phyloP scores from a whole-genome alignment of 2,329 filamentous ascomycete genomes.

The Monosporascus sp. region DNA sequence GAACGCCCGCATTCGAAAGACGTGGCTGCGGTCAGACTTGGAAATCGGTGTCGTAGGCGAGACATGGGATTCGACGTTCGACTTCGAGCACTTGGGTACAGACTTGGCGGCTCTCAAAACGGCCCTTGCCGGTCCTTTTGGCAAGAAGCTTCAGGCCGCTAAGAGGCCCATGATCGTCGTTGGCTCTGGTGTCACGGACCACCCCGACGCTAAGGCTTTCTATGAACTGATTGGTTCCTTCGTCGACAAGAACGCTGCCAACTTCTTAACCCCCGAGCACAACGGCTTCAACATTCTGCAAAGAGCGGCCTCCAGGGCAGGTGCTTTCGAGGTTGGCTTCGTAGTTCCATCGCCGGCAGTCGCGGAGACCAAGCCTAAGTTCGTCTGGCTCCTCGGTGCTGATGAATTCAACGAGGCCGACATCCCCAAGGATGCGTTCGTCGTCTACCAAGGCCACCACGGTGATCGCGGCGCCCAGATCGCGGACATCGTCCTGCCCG shows the following conservation, averaged over 20 bases:
- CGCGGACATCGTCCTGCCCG: conserved; percentile 89
- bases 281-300: conserved; percentile 97
- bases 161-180: conserved; percentile 96
- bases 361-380: conserved; percentile 83
- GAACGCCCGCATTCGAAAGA: conserved; percentile 95
- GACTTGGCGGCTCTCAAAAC: conserved; percentile 78
- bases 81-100: conserved; percentile 83
- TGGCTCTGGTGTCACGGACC: conserved; percentile 87
- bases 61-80: conserved; percentile 89
- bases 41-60: conserved; percentile 90
- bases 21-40: conserved; percentile 92
- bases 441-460: conserved; percentile 97
- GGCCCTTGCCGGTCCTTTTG: conserved; percentile 79
- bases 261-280: conserved; percentile 87
- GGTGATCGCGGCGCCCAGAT: conserved; percentile 90
- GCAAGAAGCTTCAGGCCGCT: conserved; percentile 83
- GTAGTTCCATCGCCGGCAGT: conserved; percentile 77
- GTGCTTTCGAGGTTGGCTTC: conserved; percentile 95
- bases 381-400: conserved; percentile 93
- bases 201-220: conserved; percentile 84
- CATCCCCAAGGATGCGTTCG: conserved; percentile 91
- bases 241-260: conserved; percentile 86
- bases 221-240: conserved; percentile 89
- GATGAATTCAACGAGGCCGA: conserved; percentile 83
- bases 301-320: conserved; percentile 83